phyloP scores from a whole-genome alignment of 768 basidiomycete species.

The Suillus subalutaceus region DNA sequence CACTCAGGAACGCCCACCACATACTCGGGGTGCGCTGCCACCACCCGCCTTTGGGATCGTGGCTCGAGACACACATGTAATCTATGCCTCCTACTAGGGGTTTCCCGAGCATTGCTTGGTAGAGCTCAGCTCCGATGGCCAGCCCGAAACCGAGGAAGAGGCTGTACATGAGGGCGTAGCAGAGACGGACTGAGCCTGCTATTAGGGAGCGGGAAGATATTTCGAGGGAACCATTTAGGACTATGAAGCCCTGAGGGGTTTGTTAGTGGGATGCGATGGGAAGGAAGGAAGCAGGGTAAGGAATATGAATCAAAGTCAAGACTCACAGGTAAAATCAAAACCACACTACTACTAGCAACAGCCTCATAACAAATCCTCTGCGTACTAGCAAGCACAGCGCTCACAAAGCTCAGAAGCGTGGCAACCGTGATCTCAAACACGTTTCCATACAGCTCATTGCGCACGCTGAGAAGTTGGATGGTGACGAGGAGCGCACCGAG shows the following conservation, averaged over 20 bases:
- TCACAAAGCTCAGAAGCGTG: constrained; percentile 75
- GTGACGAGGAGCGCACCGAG: constrained; percentile 75
- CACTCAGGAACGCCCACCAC: constrained; percentile 78
- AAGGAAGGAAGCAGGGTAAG: not conserved
- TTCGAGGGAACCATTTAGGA: constrained; percentile 75
- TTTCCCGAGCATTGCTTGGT: constrained; percentile 53
- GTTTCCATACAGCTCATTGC: constrained; percentile 79
- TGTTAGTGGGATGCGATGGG: not conserved
- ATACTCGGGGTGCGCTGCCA: constrained; percentile 69
- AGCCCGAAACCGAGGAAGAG: constrained; percentile 80
- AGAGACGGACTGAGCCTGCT: constrained; percentile 81
- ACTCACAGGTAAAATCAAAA: constrained; percentile 76
- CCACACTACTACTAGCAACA: constrained; percentile 73
- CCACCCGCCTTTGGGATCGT: constrained; percentile 66
- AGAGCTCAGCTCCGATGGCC: constrained; percentile 76
- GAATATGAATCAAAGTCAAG: not conserved
- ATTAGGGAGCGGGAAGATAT: constrained; percentile 81
- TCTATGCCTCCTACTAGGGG: constrained; percentile 56
- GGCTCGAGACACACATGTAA: constrained; percentile 59
- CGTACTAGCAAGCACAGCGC: constrained; percentile 72
- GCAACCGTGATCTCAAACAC: constrained; percentile 86
- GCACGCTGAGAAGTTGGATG: constrained; percentile 70
- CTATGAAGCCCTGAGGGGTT: constrained; percentile 55
- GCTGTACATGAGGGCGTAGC: constrained; percentile 81
- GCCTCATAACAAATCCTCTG: constrained; percentile 81